These are phyloP conservation scores for Nicotiana knightiana DNA, from an alignment of 257 asterid genomes.

Conservation along the genomic window DNA sequence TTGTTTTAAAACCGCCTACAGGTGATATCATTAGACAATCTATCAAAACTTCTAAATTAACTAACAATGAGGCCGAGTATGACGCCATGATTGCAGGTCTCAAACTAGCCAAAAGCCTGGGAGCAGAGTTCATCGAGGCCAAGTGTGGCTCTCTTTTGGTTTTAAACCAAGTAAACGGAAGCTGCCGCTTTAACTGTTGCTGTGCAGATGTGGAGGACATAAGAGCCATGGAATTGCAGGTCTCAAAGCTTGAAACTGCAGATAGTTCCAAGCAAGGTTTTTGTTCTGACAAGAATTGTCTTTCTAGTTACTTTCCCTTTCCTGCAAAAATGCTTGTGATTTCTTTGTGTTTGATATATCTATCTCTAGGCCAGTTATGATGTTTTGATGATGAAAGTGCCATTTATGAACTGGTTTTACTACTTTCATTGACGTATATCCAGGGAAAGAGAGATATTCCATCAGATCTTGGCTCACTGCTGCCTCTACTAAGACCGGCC, in stretches of 20 bases:
- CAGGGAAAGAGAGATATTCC: slow-evolving; percentile 57
- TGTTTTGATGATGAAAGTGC: background rate
- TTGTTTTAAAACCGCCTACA: too few species aligned
- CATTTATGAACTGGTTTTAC: background rate
- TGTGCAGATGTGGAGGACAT: slow-evolving; percentile 73
- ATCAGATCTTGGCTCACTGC: slow-evolving; percentile 79
- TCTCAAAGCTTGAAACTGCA: slow-evolving; percentile 80
- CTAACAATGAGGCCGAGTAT: too few species aligned
- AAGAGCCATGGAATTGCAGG: slow-evolving; percentile 96
- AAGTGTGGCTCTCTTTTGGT: too few species aligned
- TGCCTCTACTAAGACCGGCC: slow-evolving; percentile 34
- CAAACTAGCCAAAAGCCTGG: too few species aligned
- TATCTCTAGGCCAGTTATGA: background rate
- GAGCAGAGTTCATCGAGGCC: too few species aligned
- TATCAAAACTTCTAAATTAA: too few species aligned
- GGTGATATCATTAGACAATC: too few species aligned
- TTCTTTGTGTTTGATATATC: background rate
- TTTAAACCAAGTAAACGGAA: too few species aligned
- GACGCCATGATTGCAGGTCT: too few species aligned
- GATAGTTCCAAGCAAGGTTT: slow-evolving; percentile 58
- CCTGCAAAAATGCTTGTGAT: background rate
- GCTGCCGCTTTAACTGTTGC: slow-evolving; percentile 1
- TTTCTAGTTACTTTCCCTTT: background rate
- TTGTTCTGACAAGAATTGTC: slow-evolving; percentile 1
- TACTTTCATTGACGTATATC: slow-evolving; percentile 16